Base-by-base conservation (phyloP, 2,329 filamentous ascomycete species). In the Exophiala sp. region DNA sequence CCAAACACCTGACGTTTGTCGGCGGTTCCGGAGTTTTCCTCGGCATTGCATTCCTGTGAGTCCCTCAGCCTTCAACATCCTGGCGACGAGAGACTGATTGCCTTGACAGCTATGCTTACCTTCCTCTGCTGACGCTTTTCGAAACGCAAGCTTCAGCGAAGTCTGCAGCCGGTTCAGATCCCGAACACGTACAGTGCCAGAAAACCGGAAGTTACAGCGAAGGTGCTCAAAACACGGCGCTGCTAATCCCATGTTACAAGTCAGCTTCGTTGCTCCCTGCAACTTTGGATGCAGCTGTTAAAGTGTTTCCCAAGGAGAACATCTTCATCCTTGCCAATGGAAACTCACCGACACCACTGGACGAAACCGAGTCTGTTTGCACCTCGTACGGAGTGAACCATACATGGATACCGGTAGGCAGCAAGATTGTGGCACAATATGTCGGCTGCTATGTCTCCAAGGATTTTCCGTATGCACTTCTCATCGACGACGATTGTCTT, bases 401-500 rank as follows among this genome's bases (percentile, higher is more conserved):
- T 55, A 64, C 77, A 44, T 79, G 76, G 76, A 71, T 69, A 5
- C 75, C 75, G 0, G 69, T 78, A 6, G 75, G 75, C 1, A 76
- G 72, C 0, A 78, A 79, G 60, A 75, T 78, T 38, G 71, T 77
- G 3, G 76, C 76, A 1, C 73, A 78, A 44, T 79, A 76, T 46
- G 75, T 78, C 2, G 76, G 76, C 9, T 72, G 69, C 52, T 73
- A 75, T 50, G 74, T 74, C 3, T 72, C 74, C 4, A 71, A 72
- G 47, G 65, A 63, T 1, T 78, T 77, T 61, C 67, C 72, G 47
- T 71, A 78, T 47, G 72, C 74, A 3, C 65, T 79, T 4, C 68
- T 78, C 24, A 79, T 78, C 47, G 76, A 78, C 47, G 76, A 79
- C 52, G 76, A 79, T 58, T 77, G 75, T 42, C 68, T 72, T 1